A percentile compares a stretch with the other conserved stretches of the same genome.
Evolutionary conservation across 1,139 yeast genomes (phyloP).

Genomic region (Tardiomyces depauwii): DNA sequence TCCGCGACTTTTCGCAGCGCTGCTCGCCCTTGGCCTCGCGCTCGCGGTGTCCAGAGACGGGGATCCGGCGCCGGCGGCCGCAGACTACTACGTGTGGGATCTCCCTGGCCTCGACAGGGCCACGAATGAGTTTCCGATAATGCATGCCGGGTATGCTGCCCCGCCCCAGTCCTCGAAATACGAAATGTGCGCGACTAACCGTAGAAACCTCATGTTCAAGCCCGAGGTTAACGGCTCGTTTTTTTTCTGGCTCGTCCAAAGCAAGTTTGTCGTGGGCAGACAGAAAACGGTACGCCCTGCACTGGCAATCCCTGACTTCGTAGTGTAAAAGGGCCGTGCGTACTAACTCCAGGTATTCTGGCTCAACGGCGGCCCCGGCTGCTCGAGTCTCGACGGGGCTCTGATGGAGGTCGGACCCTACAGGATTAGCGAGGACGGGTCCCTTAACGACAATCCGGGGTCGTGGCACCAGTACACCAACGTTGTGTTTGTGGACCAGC

Average conservation of each 20-base stretch:
- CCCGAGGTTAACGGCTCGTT: constrained; percentile 47
- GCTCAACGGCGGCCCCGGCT: constrained; percentile 87
- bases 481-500: constrained; percentile 83
- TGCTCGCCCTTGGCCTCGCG: background rate
- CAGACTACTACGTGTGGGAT: constrained; percentile 25
- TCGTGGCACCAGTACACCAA: constrained; percentile 81
- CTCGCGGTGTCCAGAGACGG: background rate
- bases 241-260: constrained; percentile 59
- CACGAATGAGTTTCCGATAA: constrained; percentile 22
- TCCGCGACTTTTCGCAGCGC: background rate
- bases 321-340: background rate
- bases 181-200: constrained; percentile 37
- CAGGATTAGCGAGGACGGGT: constrained; percentile 41
- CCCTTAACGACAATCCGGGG: constrained; percentile 48
- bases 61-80: constrained; percentile 12
- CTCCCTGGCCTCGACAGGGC: constrained; percentile 25
- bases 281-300: constrained; percentile 2
- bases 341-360: constrained; percentile 38
- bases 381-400: constrained; percentile 97
- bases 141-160: constrained; percentile 33
- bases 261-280: constrained; percentile 19
- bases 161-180: no score
- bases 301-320: background rate
- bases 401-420: constrained; percentile 89
- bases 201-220: constrained; percentile 20